These are phyloP conservation scores for Phytopythium delawarense DNA, from an alignment of 352 stramenopile genomes.

Conservation along the genomic window DNA sequence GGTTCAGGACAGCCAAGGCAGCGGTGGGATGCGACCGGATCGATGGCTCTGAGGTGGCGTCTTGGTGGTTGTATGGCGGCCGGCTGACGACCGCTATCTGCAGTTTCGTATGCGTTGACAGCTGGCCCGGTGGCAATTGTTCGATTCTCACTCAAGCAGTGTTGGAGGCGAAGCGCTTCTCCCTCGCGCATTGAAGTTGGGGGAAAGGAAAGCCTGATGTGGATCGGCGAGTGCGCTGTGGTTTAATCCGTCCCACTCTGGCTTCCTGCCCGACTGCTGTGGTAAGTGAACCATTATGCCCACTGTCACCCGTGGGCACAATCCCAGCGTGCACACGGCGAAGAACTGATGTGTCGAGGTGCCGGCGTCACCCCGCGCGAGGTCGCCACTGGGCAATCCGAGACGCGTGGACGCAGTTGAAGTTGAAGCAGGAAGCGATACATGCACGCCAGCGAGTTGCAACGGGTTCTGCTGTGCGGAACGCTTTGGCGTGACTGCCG, in stretches of 20 bases:
- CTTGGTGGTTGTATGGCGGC: background rate
- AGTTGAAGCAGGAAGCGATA: slow-evolving; percentile 5
- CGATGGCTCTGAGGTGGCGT: background rate
- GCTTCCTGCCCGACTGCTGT: background rate
- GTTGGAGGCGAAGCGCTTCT: background rate
- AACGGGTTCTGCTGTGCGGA: background rate
- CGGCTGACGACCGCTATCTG: background rate
- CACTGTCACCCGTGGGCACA: too few species aligned
- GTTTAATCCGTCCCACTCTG: background rate
- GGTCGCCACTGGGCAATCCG: background rate
- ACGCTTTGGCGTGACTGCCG: background rate
- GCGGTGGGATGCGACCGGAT: background rate
- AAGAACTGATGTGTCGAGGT: background rate
- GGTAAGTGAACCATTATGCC: too few species aligned
- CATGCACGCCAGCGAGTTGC: background rate
- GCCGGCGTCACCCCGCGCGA: background rate
- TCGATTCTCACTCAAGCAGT: background rate
- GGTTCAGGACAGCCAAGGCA: background rate
- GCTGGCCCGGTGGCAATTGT: background rate
- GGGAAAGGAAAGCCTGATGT: background rate
- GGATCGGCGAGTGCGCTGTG: background rate
- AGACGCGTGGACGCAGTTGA: slow-evolving; percentile 1
- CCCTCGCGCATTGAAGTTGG: background rate
- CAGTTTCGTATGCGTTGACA: background rate
- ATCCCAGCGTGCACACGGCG: too few species aligned